phyloP scores from a whole-genome alignment of 176 grass and related monocot species.

The Secale cereale region DNA sequence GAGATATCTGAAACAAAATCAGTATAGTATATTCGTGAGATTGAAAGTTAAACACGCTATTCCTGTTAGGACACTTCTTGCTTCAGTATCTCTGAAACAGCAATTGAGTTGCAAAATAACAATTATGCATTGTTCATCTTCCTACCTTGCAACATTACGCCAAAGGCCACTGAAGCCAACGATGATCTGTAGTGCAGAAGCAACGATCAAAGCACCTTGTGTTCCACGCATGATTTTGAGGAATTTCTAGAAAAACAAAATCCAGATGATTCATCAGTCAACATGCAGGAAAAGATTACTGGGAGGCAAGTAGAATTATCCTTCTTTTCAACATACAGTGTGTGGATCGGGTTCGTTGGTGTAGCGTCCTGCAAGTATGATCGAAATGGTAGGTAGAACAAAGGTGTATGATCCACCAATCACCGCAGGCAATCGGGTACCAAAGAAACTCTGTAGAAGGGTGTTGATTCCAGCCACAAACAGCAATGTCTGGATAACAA shows the following conservation, averaged over 20 bases:
- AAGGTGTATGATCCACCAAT: slow-evolving; percentile 93
- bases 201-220: slow-evolving; percentile 94
- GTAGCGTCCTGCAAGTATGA: slow-evolving; percentile 89
- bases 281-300: slow-evolving; percentile 20
- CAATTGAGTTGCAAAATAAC: not conserved
- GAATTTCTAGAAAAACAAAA: slow-evolving; percentile 68
- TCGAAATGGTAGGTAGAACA: slow-evolving; percentile 91
- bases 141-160: slow-evolving; percentile 92
- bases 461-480: slow-evolving; percentile 96
- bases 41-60: not conserved
- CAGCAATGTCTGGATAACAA: slow-evolving; percentile 85
- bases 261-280: slow-evolving; percentile 23
- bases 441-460: slow-evolving; percentile 91
- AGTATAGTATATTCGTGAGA: slow-evolving; percentile 11
- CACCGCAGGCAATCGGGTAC: slow-evolving; percentile 87
- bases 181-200: slow-evolving; percentile 93
- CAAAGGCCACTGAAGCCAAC: slow-evolving; percentile 98
- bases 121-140: not conserved
- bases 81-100: not conserved
- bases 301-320: not conserved
- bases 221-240: slow-evolving; percentile 93
- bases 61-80: slow-evolving; percentile 10
- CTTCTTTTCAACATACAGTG: slow-evolving; percentile 41
- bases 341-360: slow-evolving; percentile 66
- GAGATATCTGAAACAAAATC: slow-evolving; percentile 63